A percentile compares a stretch with the other conserved stretches of the same genome.
Evolutionary conservation across 2,329 filamentous ascomycete genomes (phyloP).

Genomic region (Colletotrichum aenigma): DNA sequence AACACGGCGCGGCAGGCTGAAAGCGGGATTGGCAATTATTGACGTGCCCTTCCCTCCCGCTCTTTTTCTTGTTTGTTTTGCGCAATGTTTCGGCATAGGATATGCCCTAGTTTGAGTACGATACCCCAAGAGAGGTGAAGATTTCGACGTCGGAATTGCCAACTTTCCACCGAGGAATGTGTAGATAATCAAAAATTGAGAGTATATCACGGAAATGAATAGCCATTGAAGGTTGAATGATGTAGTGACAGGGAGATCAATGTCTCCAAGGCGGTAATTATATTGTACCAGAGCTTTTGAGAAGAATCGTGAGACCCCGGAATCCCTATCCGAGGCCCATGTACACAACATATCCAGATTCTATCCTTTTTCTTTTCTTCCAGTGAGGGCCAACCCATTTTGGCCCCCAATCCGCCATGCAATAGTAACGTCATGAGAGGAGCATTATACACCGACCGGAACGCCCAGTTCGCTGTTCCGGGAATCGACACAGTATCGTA

Average conservation of each 20-base stretch:
- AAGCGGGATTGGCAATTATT: neutral
- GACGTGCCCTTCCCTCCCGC: neutral
- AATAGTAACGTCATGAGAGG: constrained; percentile 44
- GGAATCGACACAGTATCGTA: constrained; percentile 16
- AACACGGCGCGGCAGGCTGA: neutral
- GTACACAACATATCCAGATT: constrained; percentile 14
- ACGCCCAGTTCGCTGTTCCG: constrained; percentile 21
- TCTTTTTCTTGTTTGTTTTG: neutral
- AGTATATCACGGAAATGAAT: neutral
- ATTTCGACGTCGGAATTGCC: neutral
- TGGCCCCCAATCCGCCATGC: constrained; percentile 12
- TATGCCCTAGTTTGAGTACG: neutral
- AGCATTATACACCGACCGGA: constrained; percentile 47
- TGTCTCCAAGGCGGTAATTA: constrained; percentile 15
- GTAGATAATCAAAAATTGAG: neutral
- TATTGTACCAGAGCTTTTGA: constrained; percentile 10
- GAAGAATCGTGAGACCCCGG: neutral
- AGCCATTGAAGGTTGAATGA: neutral
- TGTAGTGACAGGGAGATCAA: constrained; percentile 1
- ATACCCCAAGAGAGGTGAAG: neutral
- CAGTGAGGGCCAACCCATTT: constrained; percentile 11
- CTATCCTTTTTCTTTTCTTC: constrained; percentile 16
- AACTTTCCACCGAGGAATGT: neutral
- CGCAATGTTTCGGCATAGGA: neutral
- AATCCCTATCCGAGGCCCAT: constrained; percentile 5